Evolutionary conservation across 1,139 yeast species (phyloP), one percentile per base, ranked within the genome.

Genomic region (Debaryomyces nepalensis): DNA sequence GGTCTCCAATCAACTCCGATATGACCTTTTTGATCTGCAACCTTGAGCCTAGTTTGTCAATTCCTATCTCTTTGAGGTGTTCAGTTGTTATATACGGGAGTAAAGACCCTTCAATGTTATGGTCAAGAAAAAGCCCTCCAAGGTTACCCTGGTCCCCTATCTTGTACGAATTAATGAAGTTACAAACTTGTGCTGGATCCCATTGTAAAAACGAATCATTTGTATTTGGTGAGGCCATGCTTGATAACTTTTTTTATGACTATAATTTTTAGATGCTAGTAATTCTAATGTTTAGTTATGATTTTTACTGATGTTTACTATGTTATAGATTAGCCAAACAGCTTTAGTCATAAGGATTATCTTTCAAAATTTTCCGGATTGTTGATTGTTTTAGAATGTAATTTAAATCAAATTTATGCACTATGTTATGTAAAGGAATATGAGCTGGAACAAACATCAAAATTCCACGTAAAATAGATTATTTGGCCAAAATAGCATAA

Each of bases 41-140:
- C 11, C 89, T 64, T 2, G 68, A 58, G 11, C 64, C 60, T 34
- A 80, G 51, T 26, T 62, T 66, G 5, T 48, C 46, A 1, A 80
- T 65, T 2, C 86, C 87, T 55, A 85, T 61, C 49, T 83, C 89
- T 49, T 71, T 69, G 39, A 84, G 69, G 56, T 84, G 87, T 6
- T 76, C 78, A 1, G 85, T 73, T 9, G 77, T 76, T 32, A 85
- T 59, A 47, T 75, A 81, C 1, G 86, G 82, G 35, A 85, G 61
- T 9, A 82, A 63, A 12, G 80, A 70, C 1, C 91, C 91, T 11
- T 79, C 81, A 35, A 85, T 81, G 49, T 79, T 79, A 57, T 84
- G 73, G 2, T 69, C 69, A n/a, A 73, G 63, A 49, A 84, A 79
- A 5, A 47, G 43, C 11, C 59, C 43, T n/a, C 70, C 68, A 12